Conservation (phyloP, 1,284 basidiomycete species). For the Tilletiaria anomala region DNA sequence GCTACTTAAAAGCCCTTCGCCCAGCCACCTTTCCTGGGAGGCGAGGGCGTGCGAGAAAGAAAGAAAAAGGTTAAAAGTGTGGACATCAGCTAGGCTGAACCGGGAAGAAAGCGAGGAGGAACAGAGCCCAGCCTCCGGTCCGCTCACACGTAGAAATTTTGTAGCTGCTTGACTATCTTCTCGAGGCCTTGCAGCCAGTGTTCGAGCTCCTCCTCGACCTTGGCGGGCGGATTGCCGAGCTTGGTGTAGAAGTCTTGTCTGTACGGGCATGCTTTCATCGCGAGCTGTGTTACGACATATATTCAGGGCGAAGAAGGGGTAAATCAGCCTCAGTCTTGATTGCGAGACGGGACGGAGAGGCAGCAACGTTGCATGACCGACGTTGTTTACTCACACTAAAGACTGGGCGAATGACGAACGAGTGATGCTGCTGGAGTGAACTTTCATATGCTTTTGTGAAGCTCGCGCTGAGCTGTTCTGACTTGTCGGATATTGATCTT, state of each 20-base stretch:
- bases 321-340: neutral
- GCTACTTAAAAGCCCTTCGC: no score
- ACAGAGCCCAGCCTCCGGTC: no score
- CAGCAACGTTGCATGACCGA: no score
- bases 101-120: no score
- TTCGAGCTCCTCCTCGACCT: constrained; percentile 55
- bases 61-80: no score
- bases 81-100: no score
- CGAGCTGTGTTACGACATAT: constrained; percentile 49
- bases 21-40: no score
- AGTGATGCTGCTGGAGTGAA: constrained; percentile 74
- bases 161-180: constrained; percentile 55
- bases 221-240: constrained; percentile 58
- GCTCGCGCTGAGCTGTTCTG: constrained; percentile 57
- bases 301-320: neutral
- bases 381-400: constrained; percentile 47
- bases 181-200: constrained; percentile 67
- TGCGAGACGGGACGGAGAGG: neutral
- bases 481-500: constrained; percentile 54
- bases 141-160: no score
- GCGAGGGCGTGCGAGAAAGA: no score
- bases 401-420: constrained; percentile 67
- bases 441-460: constrained; percentile 72
- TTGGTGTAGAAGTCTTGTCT: constrained; percentile 78
- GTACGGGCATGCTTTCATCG: constrained; percentile 93